Conservation (phyloP, 257 asterid species). For the Leonotis leonurus region DNA sequence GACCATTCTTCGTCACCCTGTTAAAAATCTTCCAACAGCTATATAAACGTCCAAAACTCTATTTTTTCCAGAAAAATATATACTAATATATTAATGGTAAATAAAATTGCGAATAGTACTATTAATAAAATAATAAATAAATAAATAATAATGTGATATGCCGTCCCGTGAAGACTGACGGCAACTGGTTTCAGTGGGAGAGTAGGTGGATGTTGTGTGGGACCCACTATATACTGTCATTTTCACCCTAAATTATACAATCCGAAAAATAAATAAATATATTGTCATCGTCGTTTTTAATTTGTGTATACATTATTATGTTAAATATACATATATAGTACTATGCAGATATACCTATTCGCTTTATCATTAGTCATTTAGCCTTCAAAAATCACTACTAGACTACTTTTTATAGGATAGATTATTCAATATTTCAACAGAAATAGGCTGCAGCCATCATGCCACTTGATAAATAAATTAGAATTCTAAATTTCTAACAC, state of each 20-base stretch:
- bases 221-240: conserved; percentile 34
- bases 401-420: too few relatives aligned
- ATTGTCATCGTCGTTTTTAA: background rate
- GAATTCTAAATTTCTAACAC: too few relatives aligned
- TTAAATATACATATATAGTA: background rate
- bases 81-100: background rate
- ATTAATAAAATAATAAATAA: conserved; percentile 16
- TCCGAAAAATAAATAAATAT: background rate
- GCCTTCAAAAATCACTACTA: background rate
- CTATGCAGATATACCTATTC: background rate
- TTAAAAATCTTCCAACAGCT: background rate
- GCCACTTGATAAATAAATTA: too few relatives aligned
- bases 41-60: background rate
- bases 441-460: too few relatives aligned
- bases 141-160: too few relatives aligned
- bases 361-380: background rate
- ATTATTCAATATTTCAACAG: too few relatives aligned
- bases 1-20: conserved; percentile 19
- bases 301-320: background rate
- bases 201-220: conserved; percentile 38
- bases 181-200: conserved; percentile 38
- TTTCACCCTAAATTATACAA: background rate
- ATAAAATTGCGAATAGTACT: conserved; percentile 3
- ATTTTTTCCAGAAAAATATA: background rate
- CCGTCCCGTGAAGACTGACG: conserved; percentile 65